Evolutionary conservation across 2,329 filamentous ascomycete species (phyloP).

Genomic region (Trichoderma sp.): DNA sequence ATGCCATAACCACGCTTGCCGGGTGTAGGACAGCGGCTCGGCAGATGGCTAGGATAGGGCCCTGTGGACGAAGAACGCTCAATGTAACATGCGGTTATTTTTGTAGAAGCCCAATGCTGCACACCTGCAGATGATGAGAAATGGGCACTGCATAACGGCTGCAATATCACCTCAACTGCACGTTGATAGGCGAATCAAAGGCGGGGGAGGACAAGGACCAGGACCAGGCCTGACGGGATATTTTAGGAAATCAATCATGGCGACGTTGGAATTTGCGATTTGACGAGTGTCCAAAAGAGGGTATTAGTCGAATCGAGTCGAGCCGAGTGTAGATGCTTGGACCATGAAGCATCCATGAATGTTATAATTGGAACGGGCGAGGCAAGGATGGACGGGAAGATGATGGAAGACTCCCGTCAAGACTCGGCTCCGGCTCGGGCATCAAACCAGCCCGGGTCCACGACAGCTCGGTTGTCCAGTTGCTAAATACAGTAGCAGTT

Average conservation of each 20-base stretch:
- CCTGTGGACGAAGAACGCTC: not conserved
- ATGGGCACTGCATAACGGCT: slow-evolving; percentile 10
- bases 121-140: slow-evolving; percentile 2
- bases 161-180: not conserved
- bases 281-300: not conserved
- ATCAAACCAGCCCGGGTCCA: not conserved
- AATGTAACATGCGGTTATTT: not conserved
- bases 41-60: not conserved
- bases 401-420: not conserved
- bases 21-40: not conserved
- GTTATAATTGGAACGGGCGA: slow-evolving; percentile 3
- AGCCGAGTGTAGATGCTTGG: not conserved
- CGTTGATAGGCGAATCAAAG: not conserved
- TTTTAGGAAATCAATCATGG: not conserved
- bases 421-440: not conserved
- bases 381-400: not conserved
- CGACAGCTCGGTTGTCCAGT: not conserved
- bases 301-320: not conserved
- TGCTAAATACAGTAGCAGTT: not conserved
- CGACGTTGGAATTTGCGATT: not conserved
- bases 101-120: slow-evolving; percentile 10
- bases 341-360: not conserved
- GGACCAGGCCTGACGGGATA: not conserved
- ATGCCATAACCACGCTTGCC: not conserved
- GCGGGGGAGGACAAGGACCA: not conserved